A percentile compares a stretch with the other conserved stretches of the same genome.
phyloP scores from a whole-genome alignment of 1,284 basidiomycete species.

The Trichosporon coremiiforme region DNA sequence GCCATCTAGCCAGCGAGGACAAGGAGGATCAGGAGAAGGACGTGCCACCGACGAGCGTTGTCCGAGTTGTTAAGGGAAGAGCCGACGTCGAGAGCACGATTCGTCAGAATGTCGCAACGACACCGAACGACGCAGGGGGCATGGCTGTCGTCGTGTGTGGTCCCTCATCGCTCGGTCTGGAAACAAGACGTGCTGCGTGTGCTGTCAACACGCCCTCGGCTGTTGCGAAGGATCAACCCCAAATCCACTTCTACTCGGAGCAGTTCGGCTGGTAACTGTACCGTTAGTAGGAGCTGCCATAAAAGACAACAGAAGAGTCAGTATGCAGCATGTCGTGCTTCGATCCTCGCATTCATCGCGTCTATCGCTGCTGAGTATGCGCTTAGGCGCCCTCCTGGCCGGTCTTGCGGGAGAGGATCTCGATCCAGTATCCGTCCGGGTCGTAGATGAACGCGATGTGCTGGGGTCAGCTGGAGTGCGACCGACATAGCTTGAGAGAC shows the following conservation, averaged over 20 bases:
- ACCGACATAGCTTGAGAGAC: no score
- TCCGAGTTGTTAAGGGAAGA: neutral
- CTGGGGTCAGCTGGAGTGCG: conserved; percentile 26
- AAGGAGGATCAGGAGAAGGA: neutral
- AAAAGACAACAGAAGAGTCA: neutral
- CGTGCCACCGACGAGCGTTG: neutral
- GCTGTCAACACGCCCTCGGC: conserved; percentile 27
- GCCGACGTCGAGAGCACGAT: conserved; percentile 18
- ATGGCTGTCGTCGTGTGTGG: conserved; percentile 34
- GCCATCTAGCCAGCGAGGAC: neutral
- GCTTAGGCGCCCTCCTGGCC: neutral
- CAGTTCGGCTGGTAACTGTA: conserved; percentile 33
- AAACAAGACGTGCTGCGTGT: conserved; percentile 29
- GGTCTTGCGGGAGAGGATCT: conserved; percentile 34
- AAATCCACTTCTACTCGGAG: conserved; percentile 34
- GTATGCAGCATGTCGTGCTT: neutral
- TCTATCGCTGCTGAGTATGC: neutral
- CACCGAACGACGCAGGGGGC: conserved; percentile 7
- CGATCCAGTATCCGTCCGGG: conserved; percentile 70
- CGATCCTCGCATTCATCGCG: neutral
- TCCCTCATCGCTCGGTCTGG: conserved; percentile 28
- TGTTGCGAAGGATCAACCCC: conserved; percentile 32
- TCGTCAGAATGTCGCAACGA: neutral
- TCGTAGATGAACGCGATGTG: conserved; percentile 78
- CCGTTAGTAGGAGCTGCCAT: neutral